Evolutionary conservation across 805 yeast genomes (phyloP), one percentile per base, ranked within the genome.

Genomic region (Wickerhamomyces strasburgensis): DNA sequence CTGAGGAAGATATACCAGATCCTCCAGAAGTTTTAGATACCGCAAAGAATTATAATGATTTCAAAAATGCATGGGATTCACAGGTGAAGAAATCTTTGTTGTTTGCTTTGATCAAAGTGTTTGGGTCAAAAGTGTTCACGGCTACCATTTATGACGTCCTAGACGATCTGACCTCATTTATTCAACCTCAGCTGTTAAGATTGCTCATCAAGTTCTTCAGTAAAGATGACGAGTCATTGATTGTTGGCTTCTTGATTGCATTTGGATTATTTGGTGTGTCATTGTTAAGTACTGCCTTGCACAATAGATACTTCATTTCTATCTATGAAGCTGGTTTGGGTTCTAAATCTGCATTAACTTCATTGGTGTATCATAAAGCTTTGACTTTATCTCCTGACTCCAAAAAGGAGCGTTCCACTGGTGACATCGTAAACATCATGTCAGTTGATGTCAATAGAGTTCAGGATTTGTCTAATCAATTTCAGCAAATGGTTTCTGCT

Each of bases 101-200:
- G 10, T 55, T 64, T 56, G 86, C 95, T 0, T 47, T 93, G 19
- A 48, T 71, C n/a, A 64, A 64, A 43, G 77, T 95, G 1, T 89
- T 85, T 62, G 96, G 96, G 24, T 58, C 60, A 1, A 78, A 77
- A n/a, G 84, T 84, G 48, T 24, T 76, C 2, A 39, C 78, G 23
- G 95, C 88, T 8, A 94, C 87, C 35, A 37, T 72, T 5, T 87
- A 81, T 66, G 87, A 87, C 52, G 68, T 70, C 3, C 44, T 72
- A 26, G 90, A 86, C 58, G 98, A 93, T 64, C 46, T 72, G n/a
- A 64, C 89, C 38, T 84, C 93, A 0, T 87, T 84, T 54, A 69
- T 73, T n/a, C 95, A 87, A 61, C 98, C 98, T 0, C 96, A 86
- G 51, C 61, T 89, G 19, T 64, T 90, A 38, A 71, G 83, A 38